Base-by-base conservation (phyloP, 2,329 filamentous ascomycete species). In the Colletotrichum eremochloae region DNA sequence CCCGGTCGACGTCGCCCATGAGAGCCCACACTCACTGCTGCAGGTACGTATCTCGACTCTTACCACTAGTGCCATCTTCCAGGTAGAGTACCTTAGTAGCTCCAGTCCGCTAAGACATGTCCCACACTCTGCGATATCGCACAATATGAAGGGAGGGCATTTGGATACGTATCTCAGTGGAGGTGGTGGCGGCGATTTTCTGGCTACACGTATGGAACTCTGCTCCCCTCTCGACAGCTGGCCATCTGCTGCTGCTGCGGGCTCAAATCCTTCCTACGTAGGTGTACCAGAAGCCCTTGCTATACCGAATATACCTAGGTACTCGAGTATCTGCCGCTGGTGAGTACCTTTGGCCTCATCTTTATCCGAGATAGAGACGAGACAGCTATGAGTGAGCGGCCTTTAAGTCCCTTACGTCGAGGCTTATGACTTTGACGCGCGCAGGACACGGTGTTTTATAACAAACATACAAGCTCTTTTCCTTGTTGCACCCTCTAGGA, bases 1-100 rank as follows among this genome's bases (percentile, higher is more conserved):
- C 69, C 69, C 64, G 65, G 69, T 69, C 69, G 29, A 58, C 69
- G 18, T 38, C 33, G 65, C 31, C 29, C 36, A 52, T 53, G 42
- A 64, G 3, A 42, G 60, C 31, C 38, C 52, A 64, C 24, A 24
- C 40, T 53, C 29, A 18, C 31, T 64, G 61, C 29, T 44, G n/a
- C 29, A 29, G 61, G 61, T 53, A 63, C 61, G 61, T 63, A 53
- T 48, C 61, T 18, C 15, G 15, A 24, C 33, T 53, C 9, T 15
- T 52, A 24, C 24, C 24, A 24, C 24, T 24, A 40, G 33, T 63
- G 61, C 33, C 61, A 31, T 42, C 24, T 42, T 29, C 61, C 24
- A 40, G 29, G 48, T 24, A 24, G 24, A 24, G 24, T 52, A 24
- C 20, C 20, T 46, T 14, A n/a, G 14, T 46, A 53, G 48, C 61